A percentile compares a stretch with the other conserved stretches of the same genome.
phyloP scores from a whole-genome alignment of 2,329 filamentous ascomycete species.

The Cladosporium oxysporum region DNA sequence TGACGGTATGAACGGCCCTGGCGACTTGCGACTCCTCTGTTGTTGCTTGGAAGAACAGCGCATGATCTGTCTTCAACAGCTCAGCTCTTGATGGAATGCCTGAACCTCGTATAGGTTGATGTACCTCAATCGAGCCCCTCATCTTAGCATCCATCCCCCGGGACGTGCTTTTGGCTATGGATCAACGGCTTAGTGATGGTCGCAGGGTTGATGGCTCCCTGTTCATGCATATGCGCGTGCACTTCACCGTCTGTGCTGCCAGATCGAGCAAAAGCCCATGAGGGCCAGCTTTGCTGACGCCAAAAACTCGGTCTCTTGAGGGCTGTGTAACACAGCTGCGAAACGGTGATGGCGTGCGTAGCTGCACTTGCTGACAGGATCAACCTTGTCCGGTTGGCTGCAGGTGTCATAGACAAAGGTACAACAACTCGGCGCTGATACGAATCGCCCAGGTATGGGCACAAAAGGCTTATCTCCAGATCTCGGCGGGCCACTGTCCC shows the following conservation, averaged over 20 bases:
- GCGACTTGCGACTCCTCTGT: neutral
- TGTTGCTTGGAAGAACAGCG: neutral
- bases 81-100: neutral
- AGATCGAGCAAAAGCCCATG: constrained; percentile 1
- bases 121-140: neutral
- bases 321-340: neutral
- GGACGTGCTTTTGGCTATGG: constrained; percentile 3
- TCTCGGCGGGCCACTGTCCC: neutral
- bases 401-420: neutral
- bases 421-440: neutral
- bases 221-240: neutral
- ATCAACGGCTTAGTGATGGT: constrained; percentile 3
- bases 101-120: neutral
- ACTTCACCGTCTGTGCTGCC: neutral
- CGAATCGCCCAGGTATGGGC: neutral
- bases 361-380: neutral
- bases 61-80: neutral
- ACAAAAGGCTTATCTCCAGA: neutral
- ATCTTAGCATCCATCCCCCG: neutral
- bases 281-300: neutral
- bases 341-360: neutral
- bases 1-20: neutral
- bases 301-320: neutral
- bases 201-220: constrained; percentile 14
- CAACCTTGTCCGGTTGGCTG: neutral